A percentile compares a stretch with the other conserved stretches of the same genome.
Evolutionary conservation across 2,329 filamentous ascomycete genomes (phyloP).

Genomic region (Ophiostoma quercus): DNA sequence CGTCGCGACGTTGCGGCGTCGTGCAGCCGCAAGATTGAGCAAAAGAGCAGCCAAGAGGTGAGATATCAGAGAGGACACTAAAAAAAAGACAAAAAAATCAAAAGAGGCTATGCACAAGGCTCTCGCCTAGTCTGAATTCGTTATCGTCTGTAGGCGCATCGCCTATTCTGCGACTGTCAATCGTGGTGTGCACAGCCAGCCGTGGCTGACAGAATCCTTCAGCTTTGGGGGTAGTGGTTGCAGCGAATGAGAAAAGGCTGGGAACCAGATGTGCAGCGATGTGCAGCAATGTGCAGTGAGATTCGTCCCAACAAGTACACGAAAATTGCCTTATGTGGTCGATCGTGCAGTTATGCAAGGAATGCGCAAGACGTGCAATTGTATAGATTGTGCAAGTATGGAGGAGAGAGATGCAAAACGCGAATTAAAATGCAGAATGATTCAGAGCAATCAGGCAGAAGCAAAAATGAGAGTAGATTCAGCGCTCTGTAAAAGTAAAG

Average conservation of each 20-base stretch:
- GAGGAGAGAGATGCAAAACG: too few species aligned
- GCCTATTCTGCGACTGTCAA: neutral
- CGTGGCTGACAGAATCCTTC: neutral
- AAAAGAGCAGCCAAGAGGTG: too few species aligned
- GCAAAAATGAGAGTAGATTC: neutral
- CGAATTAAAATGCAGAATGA: neutral
- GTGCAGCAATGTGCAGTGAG: neutral
- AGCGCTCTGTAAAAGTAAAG: neutral
- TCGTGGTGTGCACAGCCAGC: neutral
- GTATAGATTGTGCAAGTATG: neutral
- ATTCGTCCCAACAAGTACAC: too few species aligned
- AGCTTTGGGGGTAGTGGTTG: neutral
- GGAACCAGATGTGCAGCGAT: too few species aligned
- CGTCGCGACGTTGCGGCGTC: too few species aligned
- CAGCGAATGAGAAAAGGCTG: neutral
- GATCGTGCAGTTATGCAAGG: neutral
- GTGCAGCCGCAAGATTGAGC: too few species aligned
- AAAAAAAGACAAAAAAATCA: neutral
- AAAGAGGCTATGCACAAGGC: constrained; percentile 1
- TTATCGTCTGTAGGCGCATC: neutral
- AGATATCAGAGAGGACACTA: too few species aligned
- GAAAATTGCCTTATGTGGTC: neutral
- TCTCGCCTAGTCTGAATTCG: neutral
- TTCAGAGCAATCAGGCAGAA: neutral
- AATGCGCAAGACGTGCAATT: neutral